Evolutionary conservation across 2,329 filamentous ascomycete species (phyloP).

Genomic region (Diplodia intermedia): DNA sequence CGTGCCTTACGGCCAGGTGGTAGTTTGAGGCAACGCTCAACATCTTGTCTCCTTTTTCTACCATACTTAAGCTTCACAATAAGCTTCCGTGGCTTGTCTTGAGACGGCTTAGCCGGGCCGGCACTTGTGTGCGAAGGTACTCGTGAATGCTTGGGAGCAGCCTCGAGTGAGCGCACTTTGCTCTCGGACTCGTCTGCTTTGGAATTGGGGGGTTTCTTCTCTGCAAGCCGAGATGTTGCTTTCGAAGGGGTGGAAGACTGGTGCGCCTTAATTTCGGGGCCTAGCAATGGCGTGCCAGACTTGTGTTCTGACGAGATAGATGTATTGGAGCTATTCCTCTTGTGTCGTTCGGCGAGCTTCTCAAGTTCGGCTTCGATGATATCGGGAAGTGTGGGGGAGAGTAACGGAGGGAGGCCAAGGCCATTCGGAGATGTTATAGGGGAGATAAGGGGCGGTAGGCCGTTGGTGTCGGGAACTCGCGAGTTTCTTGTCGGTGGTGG

Average conservation of each 20-base stretch:
- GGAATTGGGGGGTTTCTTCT: conserved; percentile 1
- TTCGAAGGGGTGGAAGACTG: conserved; percentile 20
- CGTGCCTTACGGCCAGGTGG: conserved; percentile 42
- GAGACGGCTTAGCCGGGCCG: not conserved
- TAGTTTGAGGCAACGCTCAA: conserved; percentile 49
- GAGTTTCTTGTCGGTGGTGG: conserved; percentile 46
- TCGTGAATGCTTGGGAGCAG: conserved; percentile 32
- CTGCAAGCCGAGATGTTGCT: not conserved
- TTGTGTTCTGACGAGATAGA: conserved; percentile 45
- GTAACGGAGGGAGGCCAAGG: conserved; percentile 57
- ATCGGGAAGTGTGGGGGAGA: conserved; percentile 65
- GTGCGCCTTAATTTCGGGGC: conserved; percentile 9
- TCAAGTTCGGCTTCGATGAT: conserved; percentile 62
- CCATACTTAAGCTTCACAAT: conserved; percentile 61
- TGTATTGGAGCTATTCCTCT: conserved; percentile 44
- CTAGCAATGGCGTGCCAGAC: conserved; percentile 16
- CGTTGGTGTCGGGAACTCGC: conserved; percentile 49
- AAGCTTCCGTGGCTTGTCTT: conserved; percentile 42
- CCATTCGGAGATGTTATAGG: conserved; percentile 52
- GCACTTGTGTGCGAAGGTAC: conserved; percentile 7
- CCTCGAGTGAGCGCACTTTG: conserved; percentile 17
- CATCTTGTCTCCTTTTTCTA: conserved; percentile 56
- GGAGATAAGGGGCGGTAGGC: conserved; percentile 48
- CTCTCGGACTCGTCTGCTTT: conserved; percentile 6
- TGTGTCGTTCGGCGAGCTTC: conserved; percentile 46